Base-by-base conservation (phyloP, 768 basidiomycete genomes). In the Tylopilus vinaceipallidus region DNA sequence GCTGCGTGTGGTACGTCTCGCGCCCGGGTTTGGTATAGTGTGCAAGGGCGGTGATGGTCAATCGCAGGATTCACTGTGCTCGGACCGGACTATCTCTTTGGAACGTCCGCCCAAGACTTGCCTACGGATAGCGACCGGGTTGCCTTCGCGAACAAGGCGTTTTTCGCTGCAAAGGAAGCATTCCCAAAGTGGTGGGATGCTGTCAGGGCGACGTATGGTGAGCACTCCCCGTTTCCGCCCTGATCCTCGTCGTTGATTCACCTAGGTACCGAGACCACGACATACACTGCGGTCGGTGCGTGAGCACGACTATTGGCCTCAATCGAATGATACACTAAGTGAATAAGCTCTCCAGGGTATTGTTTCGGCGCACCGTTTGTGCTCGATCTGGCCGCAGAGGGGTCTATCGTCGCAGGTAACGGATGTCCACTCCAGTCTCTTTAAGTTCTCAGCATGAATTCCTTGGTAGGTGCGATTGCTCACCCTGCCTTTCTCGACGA, bases 71-170 rank as follows among this genome's bases (percentile, higher is more conserved):
- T 77, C 61, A 57, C 73, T 42, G 80, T 84, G 0, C 60, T 84
- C 7, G 82, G 80, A 2, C 70, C 78, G 7, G 83, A 86, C 55
- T 84, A 82, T 55, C 80, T 84, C 64, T 73, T 80, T 49, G 81
- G 82, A 6, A 72, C 75, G 40, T 60, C 71, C 5, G 52, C 79
- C 3, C 55, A 73, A 27, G 54, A 63, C 3, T 68, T 77, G 50
- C 65, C 71, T 11, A 50, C 60, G 4, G 55, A 26, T 5, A 3
- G 2, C 1, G 72, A 80, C 47, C 63, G 64, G 32, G 2, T 20
- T 0, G 69, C 64, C 1, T 84, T 81, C 80, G 57, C 74, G 13
- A 39, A 45, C 0, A 65, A 56, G 8, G 53, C 60, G 2, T 63
- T 62, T 11, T 57, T 53, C 17, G 63, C 65, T 5, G 75, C 82